A percentile compares a stretch with the other conserved stretches of the same genome.
These are phyloP conservation scores for Yarrowia divulgata DNA, from an alignment of 805 yeast species.

Conservation along the genomic window DNA sequence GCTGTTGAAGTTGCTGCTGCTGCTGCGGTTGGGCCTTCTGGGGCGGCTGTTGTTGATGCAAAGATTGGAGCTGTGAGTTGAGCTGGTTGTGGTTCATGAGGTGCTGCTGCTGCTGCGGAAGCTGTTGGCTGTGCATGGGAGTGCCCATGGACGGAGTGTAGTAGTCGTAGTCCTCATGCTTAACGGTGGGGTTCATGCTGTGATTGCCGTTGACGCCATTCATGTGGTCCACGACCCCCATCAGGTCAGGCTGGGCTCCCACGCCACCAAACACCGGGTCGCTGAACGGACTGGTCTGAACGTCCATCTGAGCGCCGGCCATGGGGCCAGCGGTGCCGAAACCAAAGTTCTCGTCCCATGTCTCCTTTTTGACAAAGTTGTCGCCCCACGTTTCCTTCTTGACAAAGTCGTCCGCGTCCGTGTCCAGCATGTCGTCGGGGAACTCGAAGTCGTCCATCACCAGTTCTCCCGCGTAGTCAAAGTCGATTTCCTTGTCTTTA, in stretches of 20 bases:
- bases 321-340: conserved; percentile 10
- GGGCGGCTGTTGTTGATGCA: conserved; percentile 18
- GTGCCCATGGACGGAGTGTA: conserved; percentile 19
- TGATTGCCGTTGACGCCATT: not conserved
- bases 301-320: conserved; percentile 14
- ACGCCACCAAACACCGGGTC: conserved; percentile 22
- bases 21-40: conserved; percentile 12
- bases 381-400: conserved; percentile 29
- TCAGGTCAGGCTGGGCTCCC: not conserved
- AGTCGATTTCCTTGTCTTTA: conserved; percentile 37
- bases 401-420: conserved; percentile 15
- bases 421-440: conserved; percentile 30
- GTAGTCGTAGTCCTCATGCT: conserved; percentile 16
- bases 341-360: conserved; percentile 23
- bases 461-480: conserved; percentile 29
- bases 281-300: conserved; percentile 30
- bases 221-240: not conserved
- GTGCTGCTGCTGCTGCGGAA: conserved; percentile 5
- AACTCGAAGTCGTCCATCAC: conserved; percentile 35
- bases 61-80: conserved; percentile 16
- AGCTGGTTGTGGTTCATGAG: conserved; percentile 12
- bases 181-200: not conserved
- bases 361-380: conserved; percentile 27
- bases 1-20: not conserved
- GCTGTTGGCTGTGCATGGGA: conserved; percentile 1